These are phyloP conservation scores for Triadica sebifera DNA, from an alignment of 345 rosid species.

Conservation along the genomic window DNA sequence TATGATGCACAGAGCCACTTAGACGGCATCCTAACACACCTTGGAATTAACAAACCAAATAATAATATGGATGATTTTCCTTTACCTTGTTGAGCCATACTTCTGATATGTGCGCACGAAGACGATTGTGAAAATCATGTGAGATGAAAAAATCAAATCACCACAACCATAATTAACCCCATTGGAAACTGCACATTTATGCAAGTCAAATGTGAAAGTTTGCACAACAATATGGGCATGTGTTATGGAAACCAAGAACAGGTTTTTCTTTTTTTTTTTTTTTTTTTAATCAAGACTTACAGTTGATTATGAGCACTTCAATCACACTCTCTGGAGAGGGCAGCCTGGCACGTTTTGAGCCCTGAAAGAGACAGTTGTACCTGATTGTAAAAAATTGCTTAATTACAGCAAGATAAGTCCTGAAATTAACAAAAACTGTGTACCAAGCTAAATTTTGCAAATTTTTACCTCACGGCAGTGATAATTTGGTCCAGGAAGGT, in stretches of 20 bases:
- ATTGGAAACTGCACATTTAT: slow-evolving; percentile 65
- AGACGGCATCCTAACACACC: background rate
- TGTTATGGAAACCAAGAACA: background rate
- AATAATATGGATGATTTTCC: background rate
- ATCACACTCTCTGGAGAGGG: slow-evolving; percentile 63
- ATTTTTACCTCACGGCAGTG: slow-evolving; percentile 82
- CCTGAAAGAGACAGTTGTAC: slow-evolving; percentile 48
- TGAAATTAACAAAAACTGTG: background rate
- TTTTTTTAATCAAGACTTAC: slow-evolving; percentile 35
- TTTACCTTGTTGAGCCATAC: slow-evolving; percentile 87
- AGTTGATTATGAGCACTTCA: slow-evolving; percentile 69
- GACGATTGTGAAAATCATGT: slow-evolving; percentile 96
- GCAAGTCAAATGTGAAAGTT: slow-evolving; percentile 20
- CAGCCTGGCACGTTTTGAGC: slow-evolving; percentile 70
- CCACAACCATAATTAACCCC: slow-evolving; percentile 95
- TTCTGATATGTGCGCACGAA: slow-evolving; percentile 88
- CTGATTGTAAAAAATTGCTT: slow-evolving; percentile 18
- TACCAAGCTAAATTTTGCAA: too few relatives aligned
- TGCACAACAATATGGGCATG: background rate
- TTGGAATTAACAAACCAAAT: background rate
- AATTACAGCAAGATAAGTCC: background rate
- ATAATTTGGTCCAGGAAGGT: slow-evolving; percentile 94
- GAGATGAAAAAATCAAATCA: slow-evolving; percentile 94
- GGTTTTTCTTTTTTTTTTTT: background rate
- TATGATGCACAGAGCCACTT: background rate